Conservation (phyloP, 169 alveolate species). For the Cryptosporidium parvum region DNA sequence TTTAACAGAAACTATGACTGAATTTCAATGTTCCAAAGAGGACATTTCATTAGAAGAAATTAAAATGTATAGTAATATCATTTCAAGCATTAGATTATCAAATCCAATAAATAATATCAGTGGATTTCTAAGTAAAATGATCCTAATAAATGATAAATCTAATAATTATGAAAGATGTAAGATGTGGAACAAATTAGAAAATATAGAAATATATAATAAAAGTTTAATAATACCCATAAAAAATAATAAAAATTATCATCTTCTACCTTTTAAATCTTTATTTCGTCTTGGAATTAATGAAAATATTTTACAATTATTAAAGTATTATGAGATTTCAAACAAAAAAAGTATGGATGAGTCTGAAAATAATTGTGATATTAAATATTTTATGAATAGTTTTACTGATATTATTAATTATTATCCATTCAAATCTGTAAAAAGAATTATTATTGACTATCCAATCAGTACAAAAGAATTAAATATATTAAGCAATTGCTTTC, state of each 20-base stretch:
- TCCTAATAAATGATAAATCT: neutral
- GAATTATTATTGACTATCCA: conserved; percentile 59
- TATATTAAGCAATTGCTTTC: conserved; percentile 53
- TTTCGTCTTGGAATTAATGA: conserved; percentile 56
- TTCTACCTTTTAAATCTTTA: conserved; percentile 34
- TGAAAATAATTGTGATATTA: neutral
- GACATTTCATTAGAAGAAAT: conserved; percentile 11
- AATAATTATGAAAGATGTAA: neutral
- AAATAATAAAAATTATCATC: conserved; percentile 9
- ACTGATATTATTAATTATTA: neutral
- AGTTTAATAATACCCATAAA: conserved; percentile 37
- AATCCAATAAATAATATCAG: conserved; percentile 57
- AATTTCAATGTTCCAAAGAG: neutral
- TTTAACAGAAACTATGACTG: conserved; percentile 33
- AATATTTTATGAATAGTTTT: neutral
- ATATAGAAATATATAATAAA: conserved; percentile 48
- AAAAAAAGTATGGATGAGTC: neutral
- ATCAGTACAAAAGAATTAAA: conserved; percentile 60
- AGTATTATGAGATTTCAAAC: neutral
- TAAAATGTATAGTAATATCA: neutral
- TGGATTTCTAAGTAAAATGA: conserved; percentile 44
- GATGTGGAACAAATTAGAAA: conserved; percentile 20
- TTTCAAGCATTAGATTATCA: conserved; percentile 30
- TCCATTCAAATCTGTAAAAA: conserved; percentile 36
- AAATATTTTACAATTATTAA: conserved; percentile 2